A percentile compares a stretch with the other conserved stretches of the same genome.
These are phyloP conservation scores for Hanseniaspora pseudoguilliermondii DNA, from an alignment of 805 yeast species.

Conservation along the genomic window DNA sequence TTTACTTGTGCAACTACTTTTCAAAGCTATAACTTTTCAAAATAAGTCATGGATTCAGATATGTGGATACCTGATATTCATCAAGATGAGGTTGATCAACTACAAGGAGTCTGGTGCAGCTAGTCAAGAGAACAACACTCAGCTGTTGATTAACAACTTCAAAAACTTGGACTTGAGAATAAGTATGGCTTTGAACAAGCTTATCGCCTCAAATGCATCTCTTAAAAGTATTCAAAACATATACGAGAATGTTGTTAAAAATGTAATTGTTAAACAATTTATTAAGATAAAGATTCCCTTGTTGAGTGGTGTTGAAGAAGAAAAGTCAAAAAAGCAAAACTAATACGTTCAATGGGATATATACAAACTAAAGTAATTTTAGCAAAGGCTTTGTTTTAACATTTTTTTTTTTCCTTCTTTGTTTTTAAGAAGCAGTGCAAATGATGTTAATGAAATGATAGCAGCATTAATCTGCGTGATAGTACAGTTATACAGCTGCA, in stretches of 20 bases:
- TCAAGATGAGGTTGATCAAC: constrained; percentile 4
- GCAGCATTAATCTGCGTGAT: not conserved
- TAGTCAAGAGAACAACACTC: not conserved
- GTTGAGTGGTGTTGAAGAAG: not conserved
- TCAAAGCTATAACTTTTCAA: not conserved
- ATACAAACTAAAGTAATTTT: not conserved
- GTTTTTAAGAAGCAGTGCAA: not conserved
- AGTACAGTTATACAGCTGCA: not conserved
- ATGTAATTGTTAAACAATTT: constrained; percentile 1
- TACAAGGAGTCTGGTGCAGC: not conserved
- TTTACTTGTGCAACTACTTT: constrained; percentile 21
- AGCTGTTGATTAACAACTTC: constrained; percentile 5
- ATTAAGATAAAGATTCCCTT: not conserved
- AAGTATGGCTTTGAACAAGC: not conserved
- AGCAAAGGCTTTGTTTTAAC: not conserved
- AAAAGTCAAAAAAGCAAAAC: not conserved
- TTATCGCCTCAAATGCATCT: not conserved
- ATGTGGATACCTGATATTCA: constrained; percentile 4
- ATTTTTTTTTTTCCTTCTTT: not conserved
- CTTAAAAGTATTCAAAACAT: not conserved
- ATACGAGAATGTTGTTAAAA: not conserved
- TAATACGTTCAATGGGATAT: not conserved
- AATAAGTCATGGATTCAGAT: constrained; percentile 4
- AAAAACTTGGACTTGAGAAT: not conserved
- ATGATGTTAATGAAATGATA: too few species aligned